These are phyloP conservation scores for Diaporthe longicolla DNA, from an alignment of 2,329 filamentous ascomycete genomes.

Conservation along the genomic window DNA sequence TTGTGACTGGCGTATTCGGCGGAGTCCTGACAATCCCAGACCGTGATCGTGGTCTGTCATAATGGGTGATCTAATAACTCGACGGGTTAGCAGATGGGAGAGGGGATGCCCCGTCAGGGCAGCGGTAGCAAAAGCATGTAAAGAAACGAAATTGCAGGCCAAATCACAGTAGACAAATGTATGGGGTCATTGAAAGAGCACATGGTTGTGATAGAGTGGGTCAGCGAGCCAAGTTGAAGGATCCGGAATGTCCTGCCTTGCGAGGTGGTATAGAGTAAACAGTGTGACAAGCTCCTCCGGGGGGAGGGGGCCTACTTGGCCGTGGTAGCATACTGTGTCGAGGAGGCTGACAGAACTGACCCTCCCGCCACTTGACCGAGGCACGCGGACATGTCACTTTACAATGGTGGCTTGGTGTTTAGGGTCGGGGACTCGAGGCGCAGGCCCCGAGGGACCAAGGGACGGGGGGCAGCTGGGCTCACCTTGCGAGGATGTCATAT, in stretches of 20 bases:
- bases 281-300: background rate
- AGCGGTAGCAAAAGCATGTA: constrained; percentile 38
- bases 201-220: constrained; percentile 46
- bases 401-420: constrained; percentile 27
- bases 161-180: constrained; percentile 21
- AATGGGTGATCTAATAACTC: constrained; percentile 77
- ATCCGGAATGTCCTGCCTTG: constrained; percentile 38
- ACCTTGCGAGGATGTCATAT: constrained; percentile 83
- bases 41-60: constrained; percentile 91
- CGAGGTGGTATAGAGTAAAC: constrained; percentile 42
- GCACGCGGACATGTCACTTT: constrained; percentile 33
- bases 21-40: constrained; percentile 86
- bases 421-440: constrained; percentile 43
- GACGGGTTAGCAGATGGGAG: constrained; percentile 34
- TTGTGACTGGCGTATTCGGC: constrained; percentile 92
- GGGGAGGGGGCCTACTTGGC: background rate
- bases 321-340: constrained; percentile 2
- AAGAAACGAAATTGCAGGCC: constrained; percentile 12
- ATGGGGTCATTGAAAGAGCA: constrained; percentile 16
- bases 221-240: constrained; percentile 38
- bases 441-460: constrained; percentile 39
- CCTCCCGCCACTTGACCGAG: constrained; percentile 23
- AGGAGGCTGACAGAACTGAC: constrained; percentile 24
- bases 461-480: constrained; percentile 51
- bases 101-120: constrained; percentile 46